A percentile compares a stretch with the other conserved stretches of the same genome.
These are phyloP conservation scores for Trypanosoma conorhini DNA, from an alignment of 208 protist genomes.

Conservation along the genomic window DNA sequence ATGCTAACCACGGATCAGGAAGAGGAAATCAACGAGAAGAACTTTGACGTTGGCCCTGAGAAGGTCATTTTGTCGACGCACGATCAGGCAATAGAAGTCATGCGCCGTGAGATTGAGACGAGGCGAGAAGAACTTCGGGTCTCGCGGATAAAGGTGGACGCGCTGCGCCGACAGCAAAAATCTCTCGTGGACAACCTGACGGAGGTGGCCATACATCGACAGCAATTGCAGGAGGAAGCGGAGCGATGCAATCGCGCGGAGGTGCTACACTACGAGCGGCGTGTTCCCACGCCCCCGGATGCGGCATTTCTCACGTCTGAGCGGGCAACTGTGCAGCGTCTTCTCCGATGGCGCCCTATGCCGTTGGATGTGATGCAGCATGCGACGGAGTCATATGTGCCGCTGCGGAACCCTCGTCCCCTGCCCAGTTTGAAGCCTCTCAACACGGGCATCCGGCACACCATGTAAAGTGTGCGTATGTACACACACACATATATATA, in stretches of 20 bases:
- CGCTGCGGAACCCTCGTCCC: slow-evolving; percentile 26
- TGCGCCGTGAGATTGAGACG: slow-evolving; percentile 79
- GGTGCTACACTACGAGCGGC: slow-evolving; percentile 52
- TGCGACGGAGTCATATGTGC: slow-evolving; percentile 35
- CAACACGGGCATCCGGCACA: neutral
- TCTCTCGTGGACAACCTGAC: slow-evolving; percentile 86
- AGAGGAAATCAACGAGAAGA: slow-evolving; percentile 75
- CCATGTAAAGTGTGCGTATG: neutral
- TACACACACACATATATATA: neutral
- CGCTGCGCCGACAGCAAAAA: slow-evolving; percentile 70
- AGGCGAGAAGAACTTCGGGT: slow-evolving; percentile 62
- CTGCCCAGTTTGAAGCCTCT: slow-evolving; percentile 38
- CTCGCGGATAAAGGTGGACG: slow-evolving; percentile 51
- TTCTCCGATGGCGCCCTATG: slow-evolving; percentile 82
- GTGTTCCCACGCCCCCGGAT: slow-evolving; percentile 19
- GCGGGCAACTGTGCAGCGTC: slow-evolving; percentile 61
- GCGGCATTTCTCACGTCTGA: slow-evolving; percentile 42
- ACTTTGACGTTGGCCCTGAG: slow-evolving; percentile 49
- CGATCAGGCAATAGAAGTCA: slow-evolving; percentile 88
- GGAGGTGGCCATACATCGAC: slow-evolving; percentile 64
- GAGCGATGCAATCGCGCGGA: slow-evolving; percentile 34
- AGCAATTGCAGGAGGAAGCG: slow-evolving; percentile 51
- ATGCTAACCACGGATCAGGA: slow-evolving; percentile 85
- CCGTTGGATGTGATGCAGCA: slow-evolving; percentile 44
- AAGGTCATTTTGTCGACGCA: slow-evolving; percentile 80